Conservation (phyloP, 345 rosid genomes). For the Eucalyptus lansdowneana region DNA sequence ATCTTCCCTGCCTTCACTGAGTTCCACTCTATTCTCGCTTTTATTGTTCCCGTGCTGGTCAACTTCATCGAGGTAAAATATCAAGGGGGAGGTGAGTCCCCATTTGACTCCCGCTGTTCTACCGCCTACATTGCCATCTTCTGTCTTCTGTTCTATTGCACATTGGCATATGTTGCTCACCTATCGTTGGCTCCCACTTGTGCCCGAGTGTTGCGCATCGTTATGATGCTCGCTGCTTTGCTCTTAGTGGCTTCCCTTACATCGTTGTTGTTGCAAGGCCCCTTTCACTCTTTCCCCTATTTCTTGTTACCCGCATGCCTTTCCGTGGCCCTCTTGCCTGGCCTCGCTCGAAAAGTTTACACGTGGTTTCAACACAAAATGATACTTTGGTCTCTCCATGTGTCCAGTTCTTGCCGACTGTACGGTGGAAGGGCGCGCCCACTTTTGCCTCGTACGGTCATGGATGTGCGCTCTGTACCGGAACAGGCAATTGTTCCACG, state of each 20-base stretch:
- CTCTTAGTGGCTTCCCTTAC: neutral
- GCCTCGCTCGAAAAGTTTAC: neutral
- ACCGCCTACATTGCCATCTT: neutral
- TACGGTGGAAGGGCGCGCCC: neutral
- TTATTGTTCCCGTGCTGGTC: neutral
- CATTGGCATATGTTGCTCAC: neutral
- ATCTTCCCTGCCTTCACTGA: neutral
- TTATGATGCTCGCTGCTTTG: neutral
- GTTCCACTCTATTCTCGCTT: neutral
- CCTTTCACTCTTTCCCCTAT: neutral
- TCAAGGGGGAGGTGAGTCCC: neutral
- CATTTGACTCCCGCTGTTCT: neutral
- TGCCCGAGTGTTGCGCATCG: neutral
- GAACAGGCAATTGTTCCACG: neutral
- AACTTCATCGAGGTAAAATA: neutral
- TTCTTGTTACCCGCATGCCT: neutral
- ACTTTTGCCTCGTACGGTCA: neutral
- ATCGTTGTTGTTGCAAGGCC: neutral
- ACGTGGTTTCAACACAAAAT: neutral
- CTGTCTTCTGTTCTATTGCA: neutral
- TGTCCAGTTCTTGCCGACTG: neutral
- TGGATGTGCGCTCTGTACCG: neutral
- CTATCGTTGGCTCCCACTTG: neutral
- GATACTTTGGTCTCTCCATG: neutral
- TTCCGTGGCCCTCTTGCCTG: neutral